Percentiles rank a stretch among this genome's conserved stretches.
Evolutionary conservation across 768 basidiomycete genomes (phyloP).

Genomic region (Boletus speciosus): DNA sequence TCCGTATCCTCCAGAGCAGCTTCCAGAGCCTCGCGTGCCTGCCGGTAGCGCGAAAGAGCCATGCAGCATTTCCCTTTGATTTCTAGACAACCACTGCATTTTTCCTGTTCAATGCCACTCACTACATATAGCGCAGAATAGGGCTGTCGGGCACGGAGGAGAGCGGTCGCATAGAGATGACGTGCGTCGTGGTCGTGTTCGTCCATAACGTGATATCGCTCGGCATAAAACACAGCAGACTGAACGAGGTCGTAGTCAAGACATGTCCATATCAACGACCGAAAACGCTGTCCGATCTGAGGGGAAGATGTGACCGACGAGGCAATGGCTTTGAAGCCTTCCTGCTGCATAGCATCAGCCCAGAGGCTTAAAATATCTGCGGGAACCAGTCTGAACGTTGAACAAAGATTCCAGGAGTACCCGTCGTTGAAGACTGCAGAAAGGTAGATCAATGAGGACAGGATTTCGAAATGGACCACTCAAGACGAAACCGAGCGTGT

Average conservation of each 20-base stretch:
- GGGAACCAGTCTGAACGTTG: slow-evolving; percentile 19
- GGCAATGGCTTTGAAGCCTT: slow-evolving; percentile 34
- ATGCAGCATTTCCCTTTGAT: slow-evolving; percentile 77
- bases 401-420: slow-evolving; percentile 1
- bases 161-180: slow-evolving; percentile 78
- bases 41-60: slow-evolving; percentile 66
- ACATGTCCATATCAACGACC: slow-evolving; percentile 75
- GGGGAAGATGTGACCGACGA: slow-evolving; percentile 44
- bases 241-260: slow-evolving; percentile 76
- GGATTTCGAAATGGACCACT: slow-evolving; percentile 21
- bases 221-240: slow-evolving; percentile 87
- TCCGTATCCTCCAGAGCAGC: slow-evolving; percentile 50
- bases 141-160: slow-evolving; percentile 66
- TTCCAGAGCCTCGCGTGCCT: slow-evolving; percentile 72
- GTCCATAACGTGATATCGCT: slow-evolving; percentile 74
- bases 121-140: slow-evolving; percentile 75
- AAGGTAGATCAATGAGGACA: slow-evolving; percentile 8
- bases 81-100: slow-evolving; percentile 73
- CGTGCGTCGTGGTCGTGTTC: slow-evolving; percentile 72
- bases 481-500: slow-evolving; percentile 15
- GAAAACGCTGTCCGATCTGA: slow-evolving; percentile 65
- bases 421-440: slow-evolving; percentile 9
- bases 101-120: slow-evolving; percentile 53
- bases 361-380: slow-evolving; percentile 30
- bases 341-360: slow-evolving; percentile 53